Conservation (phyloP, 2,329 filamentous ascomycete genomes). For the Aspergillus proliferans region DNA sequence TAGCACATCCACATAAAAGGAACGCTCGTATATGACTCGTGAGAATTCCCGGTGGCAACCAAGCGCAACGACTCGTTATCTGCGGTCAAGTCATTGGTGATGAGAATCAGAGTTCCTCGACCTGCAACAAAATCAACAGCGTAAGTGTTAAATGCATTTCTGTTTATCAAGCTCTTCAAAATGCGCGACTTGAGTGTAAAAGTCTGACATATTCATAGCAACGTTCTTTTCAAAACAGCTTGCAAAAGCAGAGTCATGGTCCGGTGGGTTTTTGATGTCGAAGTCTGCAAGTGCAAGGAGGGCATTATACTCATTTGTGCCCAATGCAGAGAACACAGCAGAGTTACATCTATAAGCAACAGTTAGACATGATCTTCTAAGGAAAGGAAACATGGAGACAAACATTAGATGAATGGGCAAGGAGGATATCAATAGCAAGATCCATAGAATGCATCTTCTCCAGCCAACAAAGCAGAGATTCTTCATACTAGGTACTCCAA, state of each 20-base stretch:
- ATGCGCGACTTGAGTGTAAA: background rate
- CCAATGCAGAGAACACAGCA: slow-evolving; percentile 1
- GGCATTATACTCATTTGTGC: background rate
- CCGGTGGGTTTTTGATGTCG: background rate
- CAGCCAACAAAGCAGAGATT: slow-evolving; percentile 26
- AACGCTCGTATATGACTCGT: background rate
- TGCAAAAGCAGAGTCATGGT: background rate
- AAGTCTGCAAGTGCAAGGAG: background rate
- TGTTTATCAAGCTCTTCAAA: background rate
- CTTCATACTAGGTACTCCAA: slow-evolving; percentile 33
- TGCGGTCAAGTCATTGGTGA: no score
- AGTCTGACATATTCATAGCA: background rate
- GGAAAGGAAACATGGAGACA: background rate
- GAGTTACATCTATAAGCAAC: slow-evolving; percentile 1
- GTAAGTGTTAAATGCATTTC: background rate
- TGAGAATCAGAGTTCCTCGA: no score
- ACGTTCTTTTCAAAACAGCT: background rate
- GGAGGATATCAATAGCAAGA: slow-evolving; percentile 7
- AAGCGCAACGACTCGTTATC: no score
- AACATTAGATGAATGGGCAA: slow-evolving; percentile 16
- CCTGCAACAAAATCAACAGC: background rate
- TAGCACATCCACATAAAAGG: background rate
- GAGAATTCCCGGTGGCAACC: background rate
- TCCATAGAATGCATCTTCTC: slow-evolving; percentile 15
- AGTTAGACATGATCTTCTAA: background rate